Evolutionary conservation across 768 basidiomycete genomes (phyloP).

Genomic region (Podaxis mareebaensis): DNA sequence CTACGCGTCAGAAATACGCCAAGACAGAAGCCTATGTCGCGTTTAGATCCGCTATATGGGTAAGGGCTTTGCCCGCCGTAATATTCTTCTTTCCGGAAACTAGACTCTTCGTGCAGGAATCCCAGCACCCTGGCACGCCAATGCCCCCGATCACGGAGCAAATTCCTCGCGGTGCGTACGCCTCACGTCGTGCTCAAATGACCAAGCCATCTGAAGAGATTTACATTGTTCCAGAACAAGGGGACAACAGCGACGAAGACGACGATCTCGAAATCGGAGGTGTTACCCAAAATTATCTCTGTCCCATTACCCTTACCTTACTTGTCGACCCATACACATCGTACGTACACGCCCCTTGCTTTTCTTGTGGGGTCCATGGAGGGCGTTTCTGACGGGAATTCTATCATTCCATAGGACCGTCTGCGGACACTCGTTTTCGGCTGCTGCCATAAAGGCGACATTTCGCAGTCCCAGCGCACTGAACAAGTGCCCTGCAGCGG

Average conservation of each 20-base stretch:
- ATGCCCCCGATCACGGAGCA: constrained; percentile 81
- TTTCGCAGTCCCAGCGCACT: constrained; percentile 39
- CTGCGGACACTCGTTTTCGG: constrained; percentile 86
- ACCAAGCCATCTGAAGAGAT: not conserved
- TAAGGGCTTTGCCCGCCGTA: constrained; percentile 32
- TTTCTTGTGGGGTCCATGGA: constrained; percentile 5
- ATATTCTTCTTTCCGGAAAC: constrained; percentile 5
- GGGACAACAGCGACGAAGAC: constrained; percentile 80
- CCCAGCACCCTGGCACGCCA: constrained; percentile 57
- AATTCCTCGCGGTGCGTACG: constrained; percentile 60
- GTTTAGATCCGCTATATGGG: constrained; percentile 71
- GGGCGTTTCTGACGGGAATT: constrained; percentile 9
- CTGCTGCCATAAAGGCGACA: constrained; percentile 64
- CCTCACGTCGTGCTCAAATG: not conserved
- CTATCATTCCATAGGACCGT: constrained; percentile 41
- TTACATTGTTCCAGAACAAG: constrained; percentile 57
- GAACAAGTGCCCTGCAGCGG: constrained; percentile 67
- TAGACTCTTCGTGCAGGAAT: constrained; percentile 47
- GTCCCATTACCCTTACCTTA: constrained; percentile 72
- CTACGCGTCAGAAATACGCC: constrained; percentile 78
- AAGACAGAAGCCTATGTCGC: constrained; percentile 56
- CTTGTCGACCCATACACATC: constrained; percentile 80
- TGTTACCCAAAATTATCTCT: constrained; percentile 78
- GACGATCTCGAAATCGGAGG: constrained; percentile 91
- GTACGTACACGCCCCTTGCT: constrained; percentile 43